Conservation (phyloP, 2,329 filamentous ascomycete species). For the Thyridium curvatum region DNA sequence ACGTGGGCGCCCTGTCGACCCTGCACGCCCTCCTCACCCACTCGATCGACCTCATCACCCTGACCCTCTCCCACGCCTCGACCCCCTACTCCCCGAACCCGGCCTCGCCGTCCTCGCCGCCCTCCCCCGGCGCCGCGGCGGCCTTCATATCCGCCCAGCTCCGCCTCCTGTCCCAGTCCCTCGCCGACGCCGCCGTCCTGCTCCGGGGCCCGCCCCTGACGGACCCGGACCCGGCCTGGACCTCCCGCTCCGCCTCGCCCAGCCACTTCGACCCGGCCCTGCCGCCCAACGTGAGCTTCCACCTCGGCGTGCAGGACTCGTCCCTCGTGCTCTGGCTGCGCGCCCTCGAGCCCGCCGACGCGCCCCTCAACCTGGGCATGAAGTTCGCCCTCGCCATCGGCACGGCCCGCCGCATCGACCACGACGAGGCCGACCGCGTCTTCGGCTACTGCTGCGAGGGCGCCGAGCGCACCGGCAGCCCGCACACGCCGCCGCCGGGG, state of each 20-base stretch:
- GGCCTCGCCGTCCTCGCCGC: constrained; percentile 4
- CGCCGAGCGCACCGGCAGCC: constrained; percentile 6
- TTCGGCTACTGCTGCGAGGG: constrained; percentile 53
- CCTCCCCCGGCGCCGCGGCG: constrained; percentile 19
- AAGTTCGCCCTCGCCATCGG: constrained; percentile 67
- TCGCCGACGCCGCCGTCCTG: constrained; percentile 43
- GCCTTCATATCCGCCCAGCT: constrained; percentile 49
- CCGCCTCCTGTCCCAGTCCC: constrained; percentile 46
- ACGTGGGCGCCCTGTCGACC: constrained; percentile 63
- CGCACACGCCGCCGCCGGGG: neutral
- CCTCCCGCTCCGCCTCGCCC: constrained; percentile 33
- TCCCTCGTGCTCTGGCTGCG: constrained; percentile 64
- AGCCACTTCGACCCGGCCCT: constrained; percentile 51
- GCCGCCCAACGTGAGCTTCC: constrained; percentile 65
- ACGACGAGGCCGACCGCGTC: constrained; percentile 73
- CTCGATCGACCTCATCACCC: constrained; percentile 74
- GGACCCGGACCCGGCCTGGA: constrained; percentile 35
- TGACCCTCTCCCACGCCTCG: constrained; percentile 63
- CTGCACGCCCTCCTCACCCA: constrained; percentile 75
- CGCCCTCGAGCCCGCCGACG: constrained; percentile 61
- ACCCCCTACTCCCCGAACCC: constrained; percentile 38
- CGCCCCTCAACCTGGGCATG: constrained; percentile 53
- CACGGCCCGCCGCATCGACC: constrained; percentile 56
- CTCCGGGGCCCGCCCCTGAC: constrained; percentile 47
- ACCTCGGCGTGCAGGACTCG: constrained; percentile 64